Base-by-base conservation (phyloP, 2,329 filamentous ascomycete species). In the Lanzia echinophila region DNA sequence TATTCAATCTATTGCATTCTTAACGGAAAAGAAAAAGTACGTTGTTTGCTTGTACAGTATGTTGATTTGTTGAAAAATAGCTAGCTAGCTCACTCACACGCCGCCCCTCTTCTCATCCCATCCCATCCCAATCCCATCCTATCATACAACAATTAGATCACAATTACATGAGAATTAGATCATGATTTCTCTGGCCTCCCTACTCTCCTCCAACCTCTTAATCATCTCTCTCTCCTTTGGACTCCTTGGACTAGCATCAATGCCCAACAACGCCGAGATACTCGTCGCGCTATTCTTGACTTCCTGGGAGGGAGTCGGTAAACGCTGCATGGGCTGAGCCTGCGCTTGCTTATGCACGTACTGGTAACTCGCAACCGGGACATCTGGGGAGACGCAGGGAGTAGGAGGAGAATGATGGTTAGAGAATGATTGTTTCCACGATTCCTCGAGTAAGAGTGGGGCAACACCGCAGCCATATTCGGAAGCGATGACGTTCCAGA, bases 401-500 rank as follows among this genome's bases (percentile, higher is more conserved):
- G 68, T 67, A 55, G 69, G 58, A 56, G 65, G 63, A 42, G 60
- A 61, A 41, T 69, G n/a, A n/a, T 69, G 54, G 65, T 65, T n/a
- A 31, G 59, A 65, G 53, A 69, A 72, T 62, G 62, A 57, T 47
- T 57, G 66, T 70, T 67, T 70, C 71, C 86, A 90, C n/a, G 84
- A 82, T 66, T 85, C 83, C 71, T 89, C 86, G 19, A 90, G 75
- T 33, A 82, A 74, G 13, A 77, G 74, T 1, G 86, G 80, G 47
- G 80, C 83, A 1, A 77, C 76, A 33, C 82, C 79, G 13, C 73
- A 69, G 50, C 86, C 86, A 64, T 91, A 91, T 63, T 90, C 86
- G 24, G 79, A 73, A 31, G 87, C 86, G 34, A 92, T 79, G 46
- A 79, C 76, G 33, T 79, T 75, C 87, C 88, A 92, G 72, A 92